Evolutionary conservation across 495 filamentous ascomycete genomes (phyloP).

Genomic region (Xeromyces bisporus): DNA sequence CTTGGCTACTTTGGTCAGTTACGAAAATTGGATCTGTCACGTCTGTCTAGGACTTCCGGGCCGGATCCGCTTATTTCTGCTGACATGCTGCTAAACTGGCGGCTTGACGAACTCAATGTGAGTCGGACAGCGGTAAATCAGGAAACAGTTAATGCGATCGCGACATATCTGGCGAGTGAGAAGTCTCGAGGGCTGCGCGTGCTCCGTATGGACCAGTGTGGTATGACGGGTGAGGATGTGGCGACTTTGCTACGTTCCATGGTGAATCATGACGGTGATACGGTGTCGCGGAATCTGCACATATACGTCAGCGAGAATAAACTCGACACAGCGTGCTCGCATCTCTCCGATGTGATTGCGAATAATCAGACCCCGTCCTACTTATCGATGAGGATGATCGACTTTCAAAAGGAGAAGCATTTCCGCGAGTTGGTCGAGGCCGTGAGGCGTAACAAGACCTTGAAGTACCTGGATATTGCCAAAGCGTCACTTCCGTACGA

Average conservation of each 20-base stretch:
- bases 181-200: conserved; percentile 49
- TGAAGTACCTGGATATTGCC: conserved; percentile 70
- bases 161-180: conserved; percentile 43
- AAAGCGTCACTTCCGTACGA: conserved; percentile 73
- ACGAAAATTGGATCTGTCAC: conserved; percentile 53
- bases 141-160: conserved; percentile 38
- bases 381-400: conserved; percentile 70
- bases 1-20: conserved; percentile 52
- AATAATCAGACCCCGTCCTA: conserved; percentile 47
- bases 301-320: conserved; percentile 68
- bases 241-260: conserved; percentile 67
- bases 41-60: conserved; percentile 44
- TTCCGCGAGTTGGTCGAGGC: conserved; percentile 62
- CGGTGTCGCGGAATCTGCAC: conserved; percentile 49
- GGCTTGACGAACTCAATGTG: conserved; percentile 54
- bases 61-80: conserved; percentile 46
- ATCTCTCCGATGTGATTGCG: conserved; percentile 52
- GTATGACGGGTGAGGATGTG: conserved; percentile 58
- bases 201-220: conserved; percentile 62
- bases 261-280: conserved; percentile 28
- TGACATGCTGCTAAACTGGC: conserved; percentile 54
- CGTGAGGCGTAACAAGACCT: conserved; percentile 52
- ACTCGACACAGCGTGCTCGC: conserved; percentile 52
- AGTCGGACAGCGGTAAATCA: conserved; percentile 46
- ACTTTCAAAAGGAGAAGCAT: conserved; percentile 59